Evolutionary conservation across 1,139 yeast species (phyloP).

Genomic region (Saccharomyces hybrid): DNA sequence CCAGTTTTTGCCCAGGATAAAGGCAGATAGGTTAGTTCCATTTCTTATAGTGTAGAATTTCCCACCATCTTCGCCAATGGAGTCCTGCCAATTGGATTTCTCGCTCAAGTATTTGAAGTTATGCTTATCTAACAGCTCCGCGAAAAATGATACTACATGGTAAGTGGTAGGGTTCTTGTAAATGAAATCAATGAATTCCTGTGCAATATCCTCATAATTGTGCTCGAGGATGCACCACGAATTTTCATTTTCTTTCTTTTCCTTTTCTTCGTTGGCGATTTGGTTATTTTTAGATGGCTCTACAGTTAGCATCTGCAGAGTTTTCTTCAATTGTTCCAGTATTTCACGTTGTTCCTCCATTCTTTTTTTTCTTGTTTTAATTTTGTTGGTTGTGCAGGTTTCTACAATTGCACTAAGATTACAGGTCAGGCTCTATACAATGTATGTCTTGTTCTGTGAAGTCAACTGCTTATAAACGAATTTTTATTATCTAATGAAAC

Average conservation of each 20-base stretch:
- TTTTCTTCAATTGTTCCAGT: constrained; percentile 24
- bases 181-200: constrained; percentile 51
- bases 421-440: neutral
- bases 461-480: neutral
- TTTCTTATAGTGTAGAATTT: constrained; percentile 50
- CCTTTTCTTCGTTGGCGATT: neutral
- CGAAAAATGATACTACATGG: constrained; percentile 46
- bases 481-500: neutral
- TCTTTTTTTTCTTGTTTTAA: constrained; percentile 3
- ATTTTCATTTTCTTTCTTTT: neutral
- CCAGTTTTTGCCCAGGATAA: constrained; percentile 53
- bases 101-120: constrained; percentile 52
- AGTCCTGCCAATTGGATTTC: constrained; percentile 38
- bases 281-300: neutral
- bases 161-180: constrained; percentile 53
- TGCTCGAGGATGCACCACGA: constrained; percentile 11
- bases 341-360: constrained; percentile 20
- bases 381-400: neutral
- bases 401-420: neutral
- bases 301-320: constrained; percentile 20
- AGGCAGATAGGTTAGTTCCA: constrained; percentile 50
- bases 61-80: constrained; percentile 31
- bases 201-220: constrained; percentile 37
- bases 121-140: constrained; percentile 36
- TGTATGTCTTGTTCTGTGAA: neutral